Evolutionary conservation across 768 basidiomycete genomes (phyloP).

Genomic region (Obba rivulosa): DNA sequence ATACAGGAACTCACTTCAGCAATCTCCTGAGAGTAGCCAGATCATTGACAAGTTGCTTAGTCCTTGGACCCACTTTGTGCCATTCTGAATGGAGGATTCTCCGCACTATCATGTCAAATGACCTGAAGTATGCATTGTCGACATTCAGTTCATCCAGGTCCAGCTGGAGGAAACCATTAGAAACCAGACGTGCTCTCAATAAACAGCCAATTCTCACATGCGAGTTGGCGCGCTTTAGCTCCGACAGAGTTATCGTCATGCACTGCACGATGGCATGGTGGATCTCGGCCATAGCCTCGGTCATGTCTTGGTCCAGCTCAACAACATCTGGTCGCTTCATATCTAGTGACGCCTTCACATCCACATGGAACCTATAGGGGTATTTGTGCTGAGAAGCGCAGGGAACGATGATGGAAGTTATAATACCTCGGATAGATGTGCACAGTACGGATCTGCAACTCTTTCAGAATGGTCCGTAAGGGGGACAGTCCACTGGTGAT

Average conservation of each 20-base stretch:
- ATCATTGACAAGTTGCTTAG: slow-evolving; percentile 87
- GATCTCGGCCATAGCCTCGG: slow-evolving; percentile 85
- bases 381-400: slow-evolving; percentile 2
- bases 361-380: slow-evolving; percentile 77
- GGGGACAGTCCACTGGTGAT: slow-evolving; percentile 93
- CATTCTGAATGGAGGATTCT: slow-evolving; percentile 89
- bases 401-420: slow-evolving; percentile 1
- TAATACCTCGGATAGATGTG: slow-evolving; percentile 93
- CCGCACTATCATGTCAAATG: slow-evolving; percentile 85
- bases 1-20: slow-evolving; percentile 50
- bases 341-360: slow-evolving; percentile 77
- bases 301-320: slow-evolving; percentile 83
- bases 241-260: slow-evolving; percentile 84
- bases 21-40: slow-evolving; percentile 80
- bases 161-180: slow-evolving; percentile 44
- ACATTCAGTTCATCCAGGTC: slow-evolving; percentile 91
- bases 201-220: slow-evolving; percentile 33
- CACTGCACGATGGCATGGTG: slow-evolving; percentile 91
- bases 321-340: slow-evolving; percentile 86
- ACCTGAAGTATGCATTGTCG: slow-evolving; percentile 90
- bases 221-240: slow-evolving; percentile 85
- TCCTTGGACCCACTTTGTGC: slow-evolving; percentile 93
- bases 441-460: slow-evolving; percentile 83
- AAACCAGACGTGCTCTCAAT: neutral
- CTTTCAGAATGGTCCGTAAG: slow-evolving; percentile 87